Evolutionary conservation across 257 asterid species (phyloP).

Genomic region (Solanum appendiculatum): DNA sequence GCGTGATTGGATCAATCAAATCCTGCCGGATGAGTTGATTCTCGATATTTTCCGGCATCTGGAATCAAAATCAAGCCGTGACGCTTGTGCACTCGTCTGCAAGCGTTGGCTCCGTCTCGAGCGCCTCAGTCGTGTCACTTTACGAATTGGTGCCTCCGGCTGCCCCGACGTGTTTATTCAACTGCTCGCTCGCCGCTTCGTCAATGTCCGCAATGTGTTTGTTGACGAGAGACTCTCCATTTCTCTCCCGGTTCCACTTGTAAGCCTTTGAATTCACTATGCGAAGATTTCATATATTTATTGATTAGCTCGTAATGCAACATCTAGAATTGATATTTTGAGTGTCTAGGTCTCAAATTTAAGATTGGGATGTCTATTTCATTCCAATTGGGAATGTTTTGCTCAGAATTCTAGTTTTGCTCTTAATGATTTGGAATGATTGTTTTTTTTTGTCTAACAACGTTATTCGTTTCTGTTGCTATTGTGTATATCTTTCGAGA

Average conservation of each 20-base stretch:
- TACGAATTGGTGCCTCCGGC: slow-evolving; percentile 70
- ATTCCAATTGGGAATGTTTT: neutral
- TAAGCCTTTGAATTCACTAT: slow-evolving; percentile 12
- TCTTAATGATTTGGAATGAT: neutral
- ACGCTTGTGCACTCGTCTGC: slow-evolving; percentile 71
- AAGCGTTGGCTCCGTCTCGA: slow-evolving; percentile 82
- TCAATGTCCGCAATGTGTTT: slow-evolving; percentile 30
- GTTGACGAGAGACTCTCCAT: slow-evolving; percentile 57
- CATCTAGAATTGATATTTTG: neutral
- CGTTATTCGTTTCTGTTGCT: neutral
- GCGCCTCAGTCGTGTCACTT: slow-evolving; percentile 61
- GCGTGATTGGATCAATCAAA: slow-evolving; percentile 44
- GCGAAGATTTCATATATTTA: neutral
- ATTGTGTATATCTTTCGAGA: neutral
- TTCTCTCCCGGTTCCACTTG: slow-evolving; percentile 35
- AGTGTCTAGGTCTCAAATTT: neutral
- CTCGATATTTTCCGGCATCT: slow-evolving; percentile 44
- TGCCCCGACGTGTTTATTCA: slow-evolving; percentile 40
- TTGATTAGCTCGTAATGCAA: neutral
- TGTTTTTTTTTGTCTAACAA: neutral
- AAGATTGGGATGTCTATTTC: neutral
- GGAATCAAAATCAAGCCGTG: slow-evolving; percentile 56
- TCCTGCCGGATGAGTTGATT: slow-evolving; percentile 63
- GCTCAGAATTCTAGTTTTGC: neutral
- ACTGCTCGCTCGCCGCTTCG: slow-evolving; percentile 43